Evolutionary conservation across 2,329 filamentous ascomycete genomes (phyloP), one percentile per base, ranked within the genome.

Genomic region (Hymenoscyphus albidus): DNA sequence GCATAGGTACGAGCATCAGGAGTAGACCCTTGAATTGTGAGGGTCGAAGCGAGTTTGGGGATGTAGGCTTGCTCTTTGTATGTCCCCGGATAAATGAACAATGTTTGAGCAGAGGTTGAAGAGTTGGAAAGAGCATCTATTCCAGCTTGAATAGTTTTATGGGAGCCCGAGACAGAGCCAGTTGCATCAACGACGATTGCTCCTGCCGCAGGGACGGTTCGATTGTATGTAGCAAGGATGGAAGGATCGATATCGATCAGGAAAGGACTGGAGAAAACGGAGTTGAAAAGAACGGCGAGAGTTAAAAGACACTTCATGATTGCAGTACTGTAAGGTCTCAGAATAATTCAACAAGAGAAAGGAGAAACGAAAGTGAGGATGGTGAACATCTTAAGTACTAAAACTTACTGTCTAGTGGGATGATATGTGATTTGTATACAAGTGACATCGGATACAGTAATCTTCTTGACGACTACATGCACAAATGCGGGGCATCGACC

Each of bases 31-130:
- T 85, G 84, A 64, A 86, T 80, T 4, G 80, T 82, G 55, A 85
- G 74, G n/a, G 78, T 76, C 77, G 59, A 82, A 76, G 3, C 73
- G 70, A 82, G 77, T 3, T 73, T 70, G 18, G 79, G 76, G 59
- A 87, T 78, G 71, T 80, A 82, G 60, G 86, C 82, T 73, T 86
- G 84, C 72, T 86, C 84, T 10, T 76, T 75, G 76, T 87, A 87
- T 54, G 80, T 84, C 4, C 84, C 84, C 22, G 80, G 75, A 67
- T 82, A 74, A 71, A 86, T 83, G 76, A 85, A 85, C 73, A 86
- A 82, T 66, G 76, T 80, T 69, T 85, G 82, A 9, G 78, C 76
- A 0, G 73, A 65, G 6, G 79, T 80, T 14, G 77, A 76, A 13
- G 74, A 76, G 4, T 76, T 77, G 62, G 77, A 79, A 3, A 85